Evolutionary conservation across 441 rosid genomes (phyloP).

Genomic region (Iberis amara): DNA sequence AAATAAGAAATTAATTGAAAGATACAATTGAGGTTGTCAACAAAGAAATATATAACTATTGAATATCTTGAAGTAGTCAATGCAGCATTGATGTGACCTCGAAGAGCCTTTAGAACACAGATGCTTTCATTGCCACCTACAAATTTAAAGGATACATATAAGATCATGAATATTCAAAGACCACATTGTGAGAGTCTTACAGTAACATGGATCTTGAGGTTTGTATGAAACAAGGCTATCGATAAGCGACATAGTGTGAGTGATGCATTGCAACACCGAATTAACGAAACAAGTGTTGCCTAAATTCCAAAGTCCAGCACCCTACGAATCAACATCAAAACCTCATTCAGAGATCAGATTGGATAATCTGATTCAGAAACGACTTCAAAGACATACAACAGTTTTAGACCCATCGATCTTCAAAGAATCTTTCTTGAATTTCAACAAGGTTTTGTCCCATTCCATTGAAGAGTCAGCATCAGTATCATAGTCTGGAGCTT

Average conservation of each 20-base stretch:
- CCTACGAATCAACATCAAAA: constrained; percentile 39
- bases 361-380: too few relatives aligned
- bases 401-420: too few relatives aligned
- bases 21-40: background rate
- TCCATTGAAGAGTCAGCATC: constrained; percentile 3
- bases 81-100: constrained; percentile 48
- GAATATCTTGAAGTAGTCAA: constrained; percentile 14
- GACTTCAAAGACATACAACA: too few relatives aligned
- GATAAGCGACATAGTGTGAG: constrained; percentile 73
- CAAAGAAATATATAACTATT: too few relatives aligned
- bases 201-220: constrained; percentile 40
- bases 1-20: too few relatives aligned
- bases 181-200: too few relatives aligned
- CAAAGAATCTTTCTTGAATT: background rate
- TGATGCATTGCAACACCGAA: constrained; percentile 76
- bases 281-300: constrained; percentile 86
- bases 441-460: background rate
- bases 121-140: constrained; percentile 58
- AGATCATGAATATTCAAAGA: background rate
- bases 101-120: constrained; percentile 48
- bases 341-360: background rate
- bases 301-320: constrained; percentile 68
- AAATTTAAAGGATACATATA: constrained; percentile 10
- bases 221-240: constrained; percentile 40
- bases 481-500: constrained; percentile 9